phyloP scores from a whole-genome alignment of 169 alveolate species.

The Babesia bigemina region DNA sequence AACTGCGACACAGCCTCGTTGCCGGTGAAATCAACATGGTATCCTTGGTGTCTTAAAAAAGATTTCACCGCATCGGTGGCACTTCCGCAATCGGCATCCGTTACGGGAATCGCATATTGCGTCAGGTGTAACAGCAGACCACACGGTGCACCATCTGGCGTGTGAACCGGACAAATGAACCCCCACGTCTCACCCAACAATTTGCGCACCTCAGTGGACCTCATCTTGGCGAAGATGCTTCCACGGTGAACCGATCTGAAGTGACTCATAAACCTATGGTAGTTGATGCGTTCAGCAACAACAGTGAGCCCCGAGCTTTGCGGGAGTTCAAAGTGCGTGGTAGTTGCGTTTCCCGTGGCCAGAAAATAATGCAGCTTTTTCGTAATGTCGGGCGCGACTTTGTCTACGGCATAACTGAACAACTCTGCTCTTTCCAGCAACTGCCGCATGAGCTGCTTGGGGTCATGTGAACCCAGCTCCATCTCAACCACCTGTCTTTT shows the following conservation, averaged over 20 bases:
- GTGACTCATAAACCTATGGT: conserved; percentile 95
- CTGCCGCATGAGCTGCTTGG: conserved; percentile 26
- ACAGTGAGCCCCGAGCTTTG: conserved; percentile 97
- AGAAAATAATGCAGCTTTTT: conserved; percentile 83
- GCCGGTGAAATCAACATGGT: conserved; percentile 44
- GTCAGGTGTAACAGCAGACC: conserved; percentile 97
- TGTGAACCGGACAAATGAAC: conserved; percentile 99
- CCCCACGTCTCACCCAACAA: conserved; percentile 99
- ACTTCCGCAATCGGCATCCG: conserved; percentile 46
- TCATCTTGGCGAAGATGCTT: conserved; percentile 95
- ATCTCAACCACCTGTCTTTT: conserved; percentile 27
- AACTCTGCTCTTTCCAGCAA: conserved; percentile 33
- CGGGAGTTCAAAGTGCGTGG: conserved; percentile 74
- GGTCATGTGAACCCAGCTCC: conserved; percentile 16
- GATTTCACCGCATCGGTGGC: conserved; percentile 48
- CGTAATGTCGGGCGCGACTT: conserved; percentile 60
- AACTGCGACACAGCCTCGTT: conserved; percentile 16
- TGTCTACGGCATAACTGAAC: conserved; percentile 65
- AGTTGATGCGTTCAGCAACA: conserved; percentile 97
- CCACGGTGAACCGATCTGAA: conserved; percentile 99
- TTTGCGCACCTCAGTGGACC: conserved; percentile 94
- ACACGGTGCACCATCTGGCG: conserved; percentile 99
- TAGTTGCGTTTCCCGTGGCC: conserved; percentile 95
- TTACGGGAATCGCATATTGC: conserved; percentile 74
- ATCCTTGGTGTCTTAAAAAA: conserved; percentile 39